Evolutionary conservation across 2,329 filamentous ascomycete species (phyloP).

Genomic region (Drechslerella stenobrocha): DNA sequence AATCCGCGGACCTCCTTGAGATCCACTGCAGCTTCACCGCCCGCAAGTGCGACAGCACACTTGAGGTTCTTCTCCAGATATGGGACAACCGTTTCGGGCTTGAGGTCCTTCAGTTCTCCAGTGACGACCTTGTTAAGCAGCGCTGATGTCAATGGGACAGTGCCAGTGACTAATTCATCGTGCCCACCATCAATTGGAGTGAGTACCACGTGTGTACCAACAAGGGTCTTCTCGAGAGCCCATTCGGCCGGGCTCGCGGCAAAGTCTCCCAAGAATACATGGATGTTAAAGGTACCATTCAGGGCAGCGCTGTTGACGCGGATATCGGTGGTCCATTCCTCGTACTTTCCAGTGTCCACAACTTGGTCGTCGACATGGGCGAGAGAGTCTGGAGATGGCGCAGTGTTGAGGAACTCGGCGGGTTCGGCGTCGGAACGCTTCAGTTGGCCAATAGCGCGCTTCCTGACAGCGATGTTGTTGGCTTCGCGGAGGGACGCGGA

Average conservation of each 20-base stretch:
- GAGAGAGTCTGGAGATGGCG: slow-evolving; percentile 28
- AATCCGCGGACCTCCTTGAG: slow-evolving; percentile 52
- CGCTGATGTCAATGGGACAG: slow-evolving; percentile 56
- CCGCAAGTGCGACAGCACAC: slow-evolving; percentile 51
- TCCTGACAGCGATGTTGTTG: slow-evolving; percentile 14
- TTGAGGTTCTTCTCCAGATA: slow-evolving; percentile 54
- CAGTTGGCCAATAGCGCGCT: slow-evolving; percentile 29
- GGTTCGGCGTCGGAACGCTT: slow-evolving; percentile 23
- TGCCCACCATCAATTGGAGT: slow-evolving; percentile 54
- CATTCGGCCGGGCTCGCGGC: slow-evolving; percentile 52
- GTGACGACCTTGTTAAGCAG: slow-evolving; percentile 54
- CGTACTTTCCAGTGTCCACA: slow-evolving; percentile 51
- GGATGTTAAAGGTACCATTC: slow-evolving; percentile 55
- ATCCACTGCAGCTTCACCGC: slow-evolving; percentile 41
- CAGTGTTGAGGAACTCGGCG: slow-evolving; percentile 12
- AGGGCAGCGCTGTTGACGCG: slow-evolving; percentile 55
- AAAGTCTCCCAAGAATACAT: slow-evolving; percentile 56
- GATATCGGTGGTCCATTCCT: slow-evolving; percentile 55
- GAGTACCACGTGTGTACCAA: slow-evolving; percentile 57
- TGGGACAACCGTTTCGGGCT: slow-evolving; percentile 53
- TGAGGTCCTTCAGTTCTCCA: slow-evolving; percentile 53
- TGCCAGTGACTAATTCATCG: slow-evolving; percentile 55
- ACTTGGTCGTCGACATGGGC: slow-evolving; percentile 25
- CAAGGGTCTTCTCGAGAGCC: slow-evolving; percentile 56
- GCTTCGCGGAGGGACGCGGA: slow-evolving; percentile 47